A percentile compares a stretch with the other conserved stretches of the same genome.
phyloP scores from a whole-genome alignment of 495 filamentous ascomycete species.

The Penicillium fimorum region DNA sequence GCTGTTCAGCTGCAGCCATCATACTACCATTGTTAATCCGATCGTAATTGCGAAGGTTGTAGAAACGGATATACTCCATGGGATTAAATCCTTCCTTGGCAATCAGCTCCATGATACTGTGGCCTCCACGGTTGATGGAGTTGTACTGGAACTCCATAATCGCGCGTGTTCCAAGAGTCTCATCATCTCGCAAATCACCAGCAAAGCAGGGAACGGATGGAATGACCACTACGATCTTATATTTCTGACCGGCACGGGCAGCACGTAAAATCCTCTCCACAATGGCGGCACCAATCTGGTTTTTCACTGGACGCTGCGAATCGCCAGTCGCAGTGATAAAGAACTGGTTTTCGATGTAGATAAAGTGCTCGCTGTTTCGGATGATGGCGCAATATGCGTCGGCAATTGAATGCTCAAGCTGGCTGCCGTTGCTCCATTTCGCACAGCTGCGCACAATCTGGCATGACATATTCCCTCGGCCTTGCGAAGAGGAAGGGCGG shows the following conservation, averaged over 20 bases:
- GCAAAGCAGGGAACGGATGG: slow-evolving; percentile 89
- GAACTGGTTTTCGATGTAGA: slow-evolving; percentile 98
- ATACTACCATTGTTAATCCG: slow-evolving; percentile 72
- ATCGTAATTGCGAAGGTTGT: slow-evolving; percentile 92
- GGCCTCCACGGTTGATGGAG: slow-evolving; percentile 82
- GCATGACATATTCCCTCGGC: slow-evolving; percentile 54
- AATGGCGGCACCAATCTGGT: slow-evolving; percentile 84
- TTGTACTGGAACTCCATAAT: slow-evolving; percentile 97
- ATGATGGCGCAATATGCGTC: slow-evolving; percentile 88
- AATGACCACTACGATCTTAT: slow-evolving; percentile 83
- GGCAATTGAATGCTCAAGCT: slow-evolving; percentile 78
- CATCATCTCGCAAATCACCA: slow-evolving; percentile 78
- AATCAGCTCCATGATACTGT: slow-evolving; percentile 81
- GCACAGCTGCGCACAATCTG: slow-evolving; percentile 69
- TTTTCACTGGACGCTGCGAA: slow-evolving; percentile 74
- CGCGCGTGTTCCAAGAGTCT: slow-evolving; percentile 78
- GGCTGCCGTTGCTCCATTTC: slow-evolving; percentile 70
- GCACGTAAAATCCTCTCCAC: slow-evolving; percentile 85
- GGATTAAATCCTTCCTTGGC: slow-evolving; percentile 68
- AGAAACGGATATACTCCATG: slow-evolving; percentile 86
- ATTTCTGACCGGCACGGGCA: slow-evolving; percentile 65
- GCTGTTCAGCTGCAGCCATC: slow-evolving; percentile 62
- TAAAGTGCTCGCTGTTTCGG: slow-evolving; percentile 72
- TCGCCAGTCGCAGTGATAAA: slow-evolving; percentile 89
- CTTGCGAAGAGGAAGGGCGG: slow-evolving; percentile 25